These are phyloP conservation scores for Candida golubevii DNA, from an alignment of 805 yeast genomes.

Conservation along the genomic window DNA sequence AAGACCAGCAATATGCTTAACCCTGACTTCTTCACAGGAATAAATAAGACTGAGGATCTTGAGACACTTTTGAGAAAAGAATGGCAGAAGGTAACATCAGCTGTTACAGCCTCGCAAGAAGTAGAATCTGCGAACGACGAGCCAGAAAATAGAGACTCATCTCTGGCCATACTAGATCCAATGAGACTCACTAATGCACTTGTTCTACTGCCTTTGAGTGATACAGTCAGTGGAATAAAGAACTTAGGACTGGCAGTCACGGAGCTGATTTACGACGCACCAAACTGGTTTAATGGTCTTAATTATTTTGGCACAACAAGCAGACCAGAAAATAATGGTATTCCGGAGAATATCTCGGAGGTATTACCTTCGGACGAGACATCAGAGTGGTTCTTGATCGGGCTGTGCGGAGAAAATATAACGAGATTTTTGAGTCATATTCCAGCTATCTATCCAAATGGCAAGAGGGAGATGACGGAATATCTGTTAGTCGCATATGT, in stretches of 20 bases:
- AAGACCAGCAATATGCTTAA: conserved; percentile 21
- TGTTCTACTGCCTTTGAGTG: conserved; percentile 35
- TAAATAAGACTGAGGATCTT: conserved; percentile 1
- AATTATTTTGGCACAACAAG: conserved; percentile 2
- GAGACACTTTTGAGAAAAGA: conserved; percentile 1
- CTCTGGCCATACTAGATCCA: conserved; percentile 31
- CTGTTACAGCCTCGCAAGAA: background rate
- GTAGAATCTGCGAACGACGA: background rate
- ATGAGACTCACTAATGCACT: conserved; percentile 31
- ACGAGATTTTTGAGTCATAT: conserved; percentile 26
- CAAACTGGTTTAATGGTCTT: conserved; percentile 9
- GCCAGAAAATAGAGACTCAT: conserved; percentile 13
- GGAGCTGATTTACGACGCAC: conserved; percentile 12
- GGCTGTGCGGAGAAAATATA: conserved; percentile 18
- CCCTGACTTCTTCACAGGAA: conserved; percentile 1
- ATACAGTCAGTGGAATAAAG: conserved; percentile 32
- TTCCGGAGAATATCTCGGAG: background rate
- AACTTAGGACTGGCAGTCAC: conserved; percentile 19
- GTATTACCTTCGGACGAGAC: background rate
- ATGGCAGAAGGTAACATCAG: conserved; percentile 5
- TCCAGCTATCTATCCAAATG: conserved; percentile 9
- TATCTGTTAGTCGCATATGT: conserved; percentile 30
- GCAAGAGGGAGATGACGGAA: conserved; percentile 16
- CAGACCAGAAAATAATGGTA: background rate
- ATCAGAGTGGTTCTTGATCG: conserved; percentile 27